Base-by-base conservation (phyloP, 2,329 filamentous ascomycete genomes). In the Aspergillus pseudoviridinutans region DNA sequence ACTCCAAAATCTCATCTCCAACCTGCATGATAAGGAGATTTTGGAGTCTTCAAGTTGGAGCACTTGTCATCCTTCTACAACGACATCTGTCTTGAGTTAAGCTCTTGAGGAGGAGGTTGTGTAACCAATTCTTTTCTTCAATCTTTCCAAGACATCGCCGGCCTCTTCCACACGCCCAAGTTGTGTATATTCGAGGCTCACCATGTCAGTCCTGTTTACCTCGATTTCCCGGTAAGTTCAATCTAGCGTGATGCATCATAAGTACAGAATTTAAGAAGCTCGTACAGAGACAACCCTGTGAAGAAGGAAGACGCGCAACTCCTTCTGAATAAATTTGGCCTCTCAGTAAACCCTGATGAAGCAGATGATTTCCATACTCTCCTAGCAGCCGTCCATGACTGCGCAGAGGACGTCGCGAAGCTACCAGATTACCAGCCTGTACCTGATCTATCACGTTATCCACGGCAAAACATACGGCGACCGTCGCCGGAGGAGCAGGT, bases 301-400 rank as follows among this genome's bases (percentile, higher is more conserved):
- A 73, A 71, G 12, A 60, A 67, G 22, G 76, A 74, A 1, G 76
- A 78, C 58, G 78, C 72, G 1, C 68, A 76, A 32, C 62, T 66
- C 0, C 63, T 76, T 1, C 63, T 79, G 1, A 54, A 65, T 38
- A 66, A 70, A 6, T 65, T 80, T 3, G 75, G 76, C 6, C 58
- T 80, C 5, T 65, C 62, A 0, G 66, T 80, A 14, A 65, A 73
- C 5, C 62, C 70, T 0, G 64, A 71, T 12, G 76, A 80, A 42
- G 71, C 71, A 0, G 67, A 67, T 22, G 79, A 82, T 58, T 83
- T 80, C 56, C 70, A 77, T 22, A 75, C 76, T 9, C 74, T 83
- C 1, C 71, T 83, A 0, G 79, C 80, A 20, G 80, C 80, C 0
- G 76, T 82, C 0, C 80, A 83, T 56, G 80, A 83, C 54, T 80